Evolutionary conservation across 2,329 filamentous ascomycete genomes (phyloP).

Genomic region (Metarhizium humberi): DNA sequence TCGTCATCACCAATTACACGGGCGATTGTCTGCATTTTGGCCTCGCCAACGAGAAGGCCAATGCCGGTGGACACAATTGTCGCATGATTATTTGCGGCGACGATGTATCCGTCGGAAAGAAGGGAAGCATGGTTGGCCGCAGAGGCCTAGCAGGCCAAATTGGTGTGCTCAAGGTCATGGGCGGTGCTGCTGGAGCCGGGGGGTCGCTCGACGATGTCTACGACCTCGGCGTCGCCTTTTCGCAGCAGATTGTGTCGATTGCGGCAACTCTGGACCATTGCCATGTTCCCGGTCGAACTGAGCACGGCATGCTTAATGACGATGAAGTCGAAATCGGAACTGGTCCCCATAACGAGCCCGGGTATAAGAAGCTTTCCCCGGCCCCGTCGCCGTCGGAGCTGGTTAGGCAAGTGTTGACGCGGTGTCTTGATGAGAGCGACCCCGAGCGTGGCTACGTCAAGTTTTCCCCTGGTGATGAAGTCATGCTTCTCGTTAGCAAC

Average conservation of each 20-base stretch:
- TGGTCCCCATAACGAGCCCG: slow-evolving; percentile 59
- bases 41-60: slow-evolving; percentile 48
- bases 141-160: slow-evolving; percentile 54
- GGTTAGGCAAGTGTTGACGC: slow-evolving; percentile 46
- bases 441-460: slow-evolving; percentile 39
- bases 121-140: slow-evolving; percentile 48
- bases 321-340: slow-evolving; percentile 55
- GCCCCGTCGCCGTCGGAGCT: slow-evolving; percentile 38
- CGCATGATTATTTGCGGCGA: slow-evolving; percentile 54
- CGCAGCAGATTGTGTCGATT: slow-evolving; percentile 44
- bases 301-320: slow-evolving; percentile 36
- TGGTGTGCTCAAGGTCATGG: slow-evolving; percentile 48
- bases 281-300: slow-evolving; percentile 44
- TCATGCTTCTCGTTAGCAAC: slow-evolving; percentile 47
- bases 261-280: slow-evolving; percentile 52
- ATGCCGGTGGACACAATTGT: slow-evolving; percentile 42
- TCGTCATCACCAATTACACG: slow-evolving; percentile 57
- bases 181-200: slow-evolving; percentile 38
- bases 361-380: slow-evolving; percentile 46
- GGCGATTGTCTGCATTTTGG: slow-evolving; percentile 56
- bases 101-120: slow-evolving; percentile 54
- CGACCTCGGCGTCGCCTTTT: slow-evolving; percentile 38
- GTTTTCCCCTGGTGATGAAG: slow-evolving; percentile 37
- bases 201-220: slow-evolving; percentile 40
- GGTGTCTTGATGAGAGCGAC: slow-evolving; percentile 50